Conservation (phyloP, 352 stramenopile species). For the Phytophthora ohioensis region DNA sequence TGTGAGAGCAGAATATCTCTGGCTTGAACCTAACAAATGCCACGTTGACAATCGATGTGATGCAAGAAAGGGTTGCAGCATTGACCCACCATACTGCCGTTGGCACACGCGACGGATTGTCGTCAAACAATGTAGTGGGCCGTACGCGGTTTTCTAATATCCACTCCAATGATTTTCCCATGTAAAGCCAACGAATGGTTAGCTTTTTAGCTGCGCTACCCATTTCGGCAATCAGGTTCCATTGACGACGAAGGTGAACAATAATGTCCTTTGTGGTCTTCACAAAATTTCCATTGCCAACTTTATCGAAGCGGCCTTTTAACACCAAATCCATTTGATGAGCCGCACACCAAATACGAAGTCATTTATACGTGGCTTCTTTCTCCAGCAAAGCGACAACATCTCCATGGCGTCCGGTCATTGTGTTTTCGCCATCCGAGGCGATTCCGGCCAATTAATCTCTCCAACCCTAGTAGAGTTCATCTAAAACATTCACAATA, state of each 20-base stretch:
- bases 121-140: neutral
- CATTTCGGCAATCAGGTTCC: constrained; percentile 7
- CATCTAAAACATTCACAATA: too few relatives aligned
- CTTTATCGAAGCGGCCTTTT: constrained; percentile 1
- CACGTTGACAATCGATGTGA: constrained; percentile 2
- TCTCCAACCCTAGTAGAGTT: too few relatives aligned
- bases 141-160: neutral
- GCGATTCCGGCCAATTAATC: neutral
- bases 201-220: constrained; percentile 1
- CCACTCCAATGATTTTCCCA: neutral
- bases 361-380: neutral
- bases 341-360: constrained; percentile 1
- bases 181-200: constrained; percentile 6
- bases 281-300: neutral
- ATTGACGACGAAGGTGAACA: constrained; percentile 6
- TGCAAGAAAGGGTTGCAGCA: neutral
- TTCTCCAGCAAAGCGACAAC: neutral
- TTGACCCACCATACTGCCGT: neutral
- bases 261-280: constrained; percentile 2
- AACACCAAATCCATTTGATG: constrained; percentile 3
- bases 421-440: neutral
- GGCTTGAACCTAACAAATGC: neutral
- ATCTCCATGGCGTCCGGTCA: neutral
- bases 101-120: neutral
- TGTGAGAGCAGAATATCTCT: neutral